Percentiles rank a stretch among this genome's conserved stretches.
Conservation (phyloP, 305 asterid species). For the Rubia occidens region DNA sequence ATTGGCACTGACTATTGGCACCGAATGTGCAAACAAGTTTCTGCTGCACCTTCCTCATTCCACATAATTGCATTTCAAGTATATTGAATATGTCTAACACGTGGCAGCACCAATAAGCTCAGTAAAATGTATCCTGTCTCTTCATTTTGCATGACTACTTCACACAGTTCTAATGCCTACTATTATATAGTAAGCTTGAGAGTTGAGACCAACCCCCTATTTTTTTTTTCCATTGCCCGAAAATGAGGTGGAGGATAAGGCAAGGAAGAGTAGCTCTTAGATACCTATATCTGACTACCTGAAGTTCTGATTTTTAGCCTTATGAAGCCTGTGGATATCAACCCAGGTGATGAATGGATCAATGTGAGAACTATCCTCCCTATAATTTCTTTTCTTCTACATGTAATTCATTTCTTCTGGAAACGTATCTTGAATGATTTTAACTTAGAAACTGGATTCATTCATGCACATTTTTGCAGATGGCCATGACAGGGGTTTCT, state of each 20-base stretch:
- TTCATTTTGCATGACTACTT: neutral
- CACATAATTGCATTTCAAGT: neutral
- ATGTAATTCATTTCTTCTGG: conserved; percentile 14
- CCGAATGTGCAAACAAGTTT: neutral
- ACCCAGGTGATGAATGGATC: conserved; percentile 81
- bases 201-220: neutral
- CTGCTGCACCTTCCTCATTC: neutral
- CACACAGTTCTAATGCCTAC: neutral
- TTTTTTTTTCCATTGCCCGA: neutral
- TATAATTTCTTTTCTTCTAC: conserved; percentile 9
- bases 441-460: neutral
- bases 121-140: neutral
- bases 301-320: conserved; percentile 50
- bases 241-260: neutral
- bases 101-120: neutral
- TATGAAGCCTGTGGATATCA: conserved; percentile 81
- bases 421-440: neutral
- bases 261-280: conserved; percentile 11
- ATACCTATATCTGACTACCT: conserved; percentile 7
- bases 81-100: neutral
- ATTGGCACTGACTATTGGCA: neutral
- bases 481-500: conserved; percentile 73
- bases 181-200: neutral
- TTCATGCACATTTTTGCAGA: conserved; percentile 40
- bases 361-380: conserved; percentile 49